Evolutionary conservation across 129 eudicot species (phyloP), one percentile per base, ranked within the genome.

Genomic region (Arctium lappa): DNA sequence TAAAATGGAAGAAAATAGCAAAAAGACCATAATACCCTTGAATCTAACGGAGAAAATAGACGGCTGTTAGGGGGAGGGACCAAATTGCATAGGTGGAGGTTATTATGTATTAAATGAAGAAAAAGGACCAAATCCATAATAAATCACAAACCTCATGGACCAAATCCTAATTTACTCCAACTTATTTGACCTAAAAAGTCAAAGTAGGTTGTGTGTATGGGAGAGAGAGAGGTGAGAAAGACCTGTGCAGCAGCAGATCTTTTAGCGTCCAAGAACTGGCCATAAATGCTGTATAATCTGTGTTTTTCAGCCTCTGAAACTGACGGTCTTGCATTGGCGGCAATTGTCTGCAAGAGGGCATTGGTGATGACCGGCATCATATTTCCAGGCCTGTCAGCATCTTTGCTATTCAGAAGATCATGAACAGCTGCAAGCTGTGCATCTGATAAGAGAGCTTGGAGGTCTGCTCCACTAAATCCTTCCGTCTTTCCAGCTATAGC

Each of bases 391-490:
- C 82, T 83, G 44, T 78, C 85, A 76, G 75, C 86, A 42, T 92
- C 88, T 75, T 79, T 82, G 74, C 88, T 86, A 78, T 86, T 91
- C 44, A 93, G 66, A 82, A 91, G 78, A 80, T 93, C 88, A 13
- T 95, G 97, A 86, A 93, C 98, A 16, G 99, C 97, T 71, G 95
- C 98, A 80, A 93, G 93, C 76, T 95, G 97, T 40, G 99, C 92
- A 76, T 95, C 99, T 63, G 99, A 93, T 56, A 95, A 93, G 75
- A 95, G 95, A 36, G 99, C 99, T 88, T 91, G 97, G 42, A 95
- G 95, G 80, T 95, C 99, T 5, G 99, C 99, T 12, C 99, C 99
- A 80, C 98, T 95, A 77, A 91, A 95, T 83, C 99, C 98, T 86
- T 93, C 91, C 5, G 97, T 93, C 81, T 86, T 82, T 78, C 30